phyloP scores from a whole-genome alignment of 257 asterid species.

The Cinchona pubescens region DNA sequence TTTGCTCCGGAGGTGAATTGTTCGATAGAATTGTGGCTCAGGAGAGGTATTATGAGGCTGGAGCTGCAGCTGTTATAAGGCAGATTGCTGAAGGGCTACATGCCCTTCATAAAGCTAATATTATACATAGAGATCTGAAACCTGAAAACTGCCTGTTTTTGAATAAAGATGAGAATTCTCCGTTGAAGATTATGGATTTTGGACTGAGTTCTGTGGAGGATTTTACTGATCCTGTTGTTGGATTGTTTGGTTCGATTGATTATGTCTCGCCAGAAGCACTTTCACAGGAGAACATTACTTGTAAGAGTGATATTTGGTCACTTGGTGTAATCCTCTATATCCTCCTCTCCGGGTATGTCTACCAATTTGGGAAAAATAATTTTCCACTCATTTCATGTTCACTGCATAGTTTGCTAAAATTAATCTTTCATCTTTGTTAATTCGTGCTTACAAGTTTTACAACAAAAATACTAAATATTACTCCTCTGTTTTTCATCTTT shows the following conservation, averaged over 20 bases:
- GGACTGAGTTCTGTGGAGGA: slow-evolving; percentile 85
- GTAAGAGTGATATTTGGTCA: slow-evolving; percentile 77
- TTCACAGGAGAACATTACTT: slow-evolving; percentile 45
- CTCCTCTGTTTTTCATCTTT: too few species aligned
- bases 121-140: slow-evolving; percentile 77
- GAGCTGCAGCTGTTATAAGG: slow-evolving; percentile 66
- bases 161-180: slow-evolving; percentile 54
- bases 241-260: slow-evolving; percentile 78
- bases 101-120: slow-evolving; percentile 54
- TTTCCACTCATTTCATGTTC: neutral
- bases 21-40: slow-evolving; percentile 76
- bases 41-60: slow-evolving; percentile 57
- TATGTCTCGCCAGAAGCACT: slow-evolving; percentile 89
- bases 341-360: slow-evolving; percentile 73
- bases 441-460: neutral
- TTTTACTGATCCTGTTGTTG: slow-evolving; percentile 70
- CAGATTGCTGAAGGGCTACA: slow-evolving; percentile 67
- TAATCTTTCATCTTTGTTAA: neutral
- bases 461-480: too few species aligned
- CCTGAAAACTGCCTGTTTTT: slow-evolving; percentile 80
- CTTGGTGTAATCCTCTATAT: slow-evolving; percentile 87
- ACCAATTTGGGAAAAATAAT: neutral
- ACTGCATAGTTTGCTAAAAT: neutral
- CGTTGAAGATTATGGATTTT: slow-evolving; percentile 81
- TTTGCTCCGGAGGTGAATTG: slow-evolving; percentile 77